Conservation (phyloP, 345 rosid genomes). For the Linum trigynum region DNA sequence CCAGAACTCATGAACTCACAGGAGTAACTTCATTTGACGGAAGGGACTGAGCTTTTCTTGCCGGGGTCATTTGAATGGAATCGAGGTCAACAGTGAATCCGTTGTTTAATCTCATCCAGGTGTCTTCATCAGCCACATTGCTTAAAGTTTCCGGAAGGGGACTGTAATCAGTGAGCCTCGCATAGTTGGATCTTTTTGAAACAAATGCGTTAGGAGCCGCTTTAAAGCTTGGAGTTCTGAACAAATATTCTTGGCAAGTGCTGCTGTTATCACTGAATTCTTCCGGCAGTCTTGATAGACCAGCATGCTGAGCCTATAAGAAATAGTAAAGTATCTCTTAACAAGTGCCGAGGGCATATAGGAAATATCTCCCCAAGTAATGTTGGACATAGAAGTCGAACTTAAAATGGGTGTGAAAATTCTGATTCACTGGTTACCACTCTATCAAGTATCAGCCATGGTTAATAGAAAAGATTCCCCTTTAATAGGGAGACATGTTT, state of each 20-base stretch:
- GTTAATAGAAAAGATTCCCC: no score
- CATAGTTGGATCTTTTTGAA: slow-evolving; percentile 59
- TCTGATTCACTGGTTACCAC: no score
- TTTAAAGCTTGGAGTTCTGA: slow-evolving; percentile 53
- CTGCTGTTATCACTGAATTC: slow-evolving; percentile 33
- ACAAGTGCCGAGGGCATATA: neutral
- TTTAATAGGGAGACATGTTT: no score
- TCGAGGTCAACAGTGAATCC: slow-evolving; percentile 82
- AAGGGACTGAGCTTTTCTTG: slow-evolving; percentile 54
- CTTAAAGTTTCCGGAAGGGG: slow-evolving; percentile 72
- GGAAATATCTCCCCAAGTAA: neutral
- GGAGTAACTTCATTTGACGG: slow-evolving; percentile 38
- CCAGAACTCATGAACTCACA: slow-evolving; percentile 37
- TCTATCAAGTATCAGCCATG: no score
- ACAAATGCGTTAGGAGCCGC: slow-evolving; percentile 61
- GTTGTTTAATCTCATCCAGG: slow-evolving; percentile 85
- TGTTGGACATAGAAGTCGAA: no score
- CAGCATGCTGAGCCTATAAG: slow-evolving; percentile 25
- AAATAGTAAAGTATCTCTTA: neutral
- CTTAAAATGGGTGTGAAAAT: no score
- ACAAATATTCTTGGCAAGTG: slow-evolving; percentile 32
- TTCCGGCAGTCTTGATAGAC: slow-evolving; percentile 32
- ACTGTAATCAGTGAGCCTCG: slow-evolving; percentile 53
- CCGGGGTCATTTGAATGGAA: slow-evolving; percentile 62
- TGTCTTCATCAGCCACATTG: slow-evolving; percentile 85